A percentile compares a stretch with the other conserved stretches of the same genome.
Conservation (phyloP, 345 rosid genomes). For the Salix exigua region DNA sequence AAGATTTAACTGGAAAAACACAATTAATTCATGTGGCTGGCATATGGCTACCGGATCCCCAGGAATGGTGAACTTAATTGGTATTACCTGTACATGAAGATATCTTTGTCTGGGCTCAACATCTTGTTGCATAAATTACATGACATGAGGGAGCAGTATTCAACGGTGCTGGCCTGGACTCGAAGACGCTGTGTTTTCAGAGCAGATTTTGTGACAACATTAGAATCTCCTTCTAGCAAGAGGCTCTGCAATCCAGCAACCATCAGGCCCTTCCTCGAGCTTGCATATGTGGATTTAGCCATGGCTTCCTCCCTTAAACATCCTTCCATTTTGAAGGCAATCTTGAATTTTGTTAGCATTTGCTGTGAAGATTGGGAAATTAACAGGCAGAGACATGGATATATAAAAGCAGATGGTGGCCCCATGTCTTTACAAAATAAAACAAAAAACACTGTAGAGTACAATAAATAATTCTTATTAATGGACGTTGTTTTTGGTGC, state of each 20-base stretch:
- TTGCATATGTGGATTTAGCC: neutral
- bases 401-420: neutral
- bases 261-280: constrained; percentile 16
- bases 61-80: neutral
- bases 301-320: neutral
- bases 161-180: neutral
- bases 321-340: constrained; percentile 13
- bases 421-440: neutral
- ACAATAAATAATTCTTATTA: neutral
- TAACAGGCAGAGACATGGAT: neutral
- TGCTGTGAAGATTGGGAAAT: neutral
- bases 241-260: constrained; percentile 57
- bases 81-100: constrained; percentile 78
- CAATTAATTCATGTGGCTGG: neutral
- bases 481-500: neutral
- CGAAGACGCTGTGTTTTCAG: constrained; percentile 10
- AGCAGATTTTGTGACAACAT: constrained; percentile 45
- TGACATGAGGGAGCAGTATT: constrained; percentile 48
- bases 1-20: neutral
- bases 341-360: constrained; percentile 16
- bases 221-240: constrained; percentile 22
- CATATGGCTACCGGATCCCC: neutral
- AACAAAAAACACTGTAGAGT: neutral
- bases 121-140: constrained; percentile 57
- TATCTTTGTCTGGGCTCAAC: constrained; percentile 50